Evolutionary conservation across 1,284 basidiomycete genomes (phyloP), one percentile per base, ranked within the genome.

Genomic region (Malassezia furfur): DNA sequence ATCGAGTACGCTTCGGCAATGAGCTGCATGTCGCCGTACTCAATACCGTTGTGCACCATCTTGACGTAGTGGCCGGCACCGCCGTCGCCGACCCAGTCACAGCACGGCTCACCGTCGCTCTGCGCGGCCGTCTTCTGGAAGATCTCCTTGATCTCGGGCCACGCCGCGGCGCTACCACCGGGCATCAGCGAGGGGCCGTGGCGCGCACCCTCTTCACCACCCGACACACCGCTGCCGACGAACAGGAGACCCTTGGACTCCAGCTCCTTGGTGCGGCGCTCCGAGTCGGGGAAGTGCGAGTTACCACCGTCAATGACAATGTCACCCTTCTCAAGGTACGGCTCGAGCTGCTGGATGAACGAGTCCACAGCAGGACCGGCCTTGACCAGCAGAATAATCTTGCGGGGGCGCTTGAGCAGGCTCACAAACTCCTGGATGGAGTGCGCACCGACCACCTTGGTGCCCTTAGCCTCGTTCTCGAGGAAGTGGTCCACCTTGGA

Each of bases 271-370:
- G 84, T 82, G 74, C 94, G 89, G 72, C 94, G 89, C 79, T 91
- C 93, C 51, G 90, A 87, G 78, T 99, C 94, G 63, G 94, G 93
- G 81, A 88, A 99, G 80, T 98, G 91, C 54, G 91, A 96, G 81
- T 99, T 99, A 74, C 94, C 93, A 73, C 94, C 94, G 78, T 98
- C 94, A 71, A 98, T 96, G 81, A 99, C 84, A 80, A 99, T 96
- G 79, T 96, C 81, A 57, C 81, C 81, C 78, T 82, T 79, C 76
- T 82, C 81, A 64, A 82, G 78, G 77, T 78, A 75, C 47, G 81
- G 80, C 58, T 78, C 73, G 66, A 81, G 79, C 73, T 79, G 79
- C 48, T 75, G 70, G 65, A 82, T 82, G 70, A 82, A 82, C 71
- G 79, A 77, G 75, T 82, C 81, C 60, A 82, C 81, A 67, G 81